Conservation (phyloP, 192 early-diverging fungal genomes). For the Coemansia sp. region DNA sequence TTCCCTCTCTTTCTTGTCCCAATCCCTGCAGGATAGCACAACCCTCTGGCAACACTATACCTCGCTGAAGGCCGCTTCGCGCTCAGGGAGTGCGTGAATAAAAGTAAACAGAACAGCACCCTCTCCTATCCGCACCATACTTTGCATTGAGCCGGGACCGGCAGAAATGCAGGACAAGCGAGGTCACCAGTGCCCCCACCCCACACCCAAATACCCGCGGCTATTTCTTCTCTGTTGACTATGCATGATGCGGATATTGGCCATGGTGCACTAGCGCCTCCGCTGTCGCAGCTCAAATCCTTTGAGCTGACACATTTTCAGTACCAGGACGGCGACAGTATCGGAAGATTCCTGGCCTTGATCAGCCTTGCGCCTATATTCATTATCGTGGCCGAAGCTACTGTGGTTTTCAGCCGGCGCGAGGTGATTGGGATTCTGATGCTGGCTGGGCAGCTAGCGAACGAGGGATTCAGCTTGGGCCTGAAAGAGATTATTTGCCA, state of each 20-base stretch:
- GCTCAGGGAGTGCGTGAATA: too few species aligned
- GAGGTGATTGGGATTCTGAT: slow-evolving; percentile 29
- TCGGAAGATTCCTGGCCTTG: slow-evolving; percentile 31
- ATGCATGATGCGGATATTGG: too few species aligned
- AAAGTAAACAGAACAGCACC: too few species aligned
- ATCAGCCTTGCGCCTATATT: slow-evolving; percentile 44
- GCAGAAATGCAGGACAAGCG: too few species aligned
- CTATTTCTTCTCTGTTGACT: background rate
- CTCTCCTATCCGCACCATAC: too few species aligned
- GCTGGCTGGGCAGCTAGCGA: slow-evolving; percentile 32
- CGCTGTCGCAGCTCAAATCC: slow-evolving; percentile 19
- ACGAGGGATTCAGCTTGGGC: slow-evolving; percentile 31
- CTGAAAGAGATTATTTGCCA: slow-evolving; percentile 23
- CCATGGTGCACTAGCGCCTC: too few species aligned
- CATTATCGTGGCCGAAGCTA: slow-evolving; percentile 35
- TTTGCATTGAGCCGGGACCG: too few species aligned
- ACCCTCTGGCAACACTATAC: too few species aligned
- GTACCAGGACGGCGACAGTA: slow-evolving; percentile 34
- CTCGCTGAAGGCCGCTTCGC: too few species aligned
- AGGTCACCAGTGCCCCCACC: background rate
- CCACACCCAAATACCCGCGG: background rate
- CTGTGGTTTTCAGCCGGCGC: slow-evolving; percentile 37
- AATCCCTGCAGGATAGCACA: background rate
- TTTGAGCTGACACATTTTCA: slow-evolving; percentile 44
- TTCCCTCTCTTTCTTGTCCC: background rate